phyloP scores from a whole-genome alignment of 2,329 filamentous ascomycete genomes.

The Plectosphaerella sp. region DNA sequence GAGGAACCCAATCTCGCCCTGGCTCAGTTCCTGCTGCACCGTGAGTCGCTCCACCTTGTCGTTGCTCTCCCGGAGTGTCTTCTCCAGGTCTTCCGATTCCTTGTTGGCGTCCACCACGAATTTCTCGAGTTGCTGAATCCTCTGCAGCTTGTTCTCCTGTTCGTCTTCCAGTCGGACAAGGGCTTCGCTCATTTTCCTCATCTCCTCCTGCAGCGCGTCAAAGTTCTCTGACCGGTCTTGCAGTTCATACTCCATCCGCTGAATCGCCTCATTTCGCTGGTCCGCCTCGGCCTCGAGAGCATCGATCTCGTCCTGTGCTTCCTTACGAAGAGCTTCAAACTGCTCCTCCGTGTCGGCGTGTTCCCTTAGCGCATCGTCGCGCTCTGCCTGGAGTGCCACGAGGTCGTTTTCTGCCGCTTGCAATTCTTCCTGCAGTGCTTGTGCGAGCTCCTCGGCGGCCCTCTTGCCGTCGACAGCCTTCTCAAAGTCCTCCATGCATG shows the following conservation, averaged over 20 bases:
- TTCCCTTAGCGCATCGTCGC: slow-evolving; percentile 76
- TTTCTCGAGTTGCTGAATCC: slow-evolving; percentile 77
- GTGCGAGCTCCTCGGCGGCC: slow-evolving; percentile 51
- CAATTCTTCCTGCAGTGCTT: slow-evolving; percentile 74
- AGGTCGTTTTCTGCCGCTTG: slow-evolving; percentile 77
- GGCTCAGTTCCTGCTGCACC: slow-evolving; percentile 88
- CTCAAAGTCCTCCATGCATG: slow-evolving; percentile 75
- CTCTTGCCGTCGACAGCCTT: slow-evolving; percentile 60
- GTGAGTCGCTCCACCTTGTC: slow-evolving; percentile 83
- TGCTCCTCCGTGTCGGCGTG: slow-evolving; percentile 54
- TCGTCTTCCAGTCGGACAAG: slow-evolving; percentile 87
- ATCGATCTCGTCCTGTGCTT: slow-evolving; percentile 64
- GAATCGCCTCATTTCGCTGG: slow-evolving; percentile 65
- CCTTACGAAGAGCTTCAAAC: slow-evolving; percentile 56
- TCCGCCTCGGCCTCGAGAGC: slow-evolving; percentile 68
- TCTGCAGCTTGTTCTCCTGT: slow-evolving; percentile 70
- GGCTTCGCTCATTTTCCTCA: slow-evolving; percentile 85
- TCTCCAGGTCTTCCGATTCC: slow-evolving; percentile 82
- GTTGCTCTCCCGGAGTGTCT: slow-evolving; percentile 77
- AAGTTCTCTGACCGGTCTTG: slow-evolving; percentile 81
- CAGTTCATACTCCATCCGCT: slow-evolving; percentile 66
- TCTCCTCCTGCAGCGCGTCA: slow-evolving; percentile 85
- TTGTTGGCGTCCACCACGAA: slow-evolving; percentile 80
- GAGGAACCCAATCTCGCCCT: slow-evolving; percentile 90
- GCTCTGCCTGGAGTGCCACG: slow-evolving; percentile 72